Conservation (phyloP, 176 grass and related monocot genomes). For the Olyra latifolia region DNA sequence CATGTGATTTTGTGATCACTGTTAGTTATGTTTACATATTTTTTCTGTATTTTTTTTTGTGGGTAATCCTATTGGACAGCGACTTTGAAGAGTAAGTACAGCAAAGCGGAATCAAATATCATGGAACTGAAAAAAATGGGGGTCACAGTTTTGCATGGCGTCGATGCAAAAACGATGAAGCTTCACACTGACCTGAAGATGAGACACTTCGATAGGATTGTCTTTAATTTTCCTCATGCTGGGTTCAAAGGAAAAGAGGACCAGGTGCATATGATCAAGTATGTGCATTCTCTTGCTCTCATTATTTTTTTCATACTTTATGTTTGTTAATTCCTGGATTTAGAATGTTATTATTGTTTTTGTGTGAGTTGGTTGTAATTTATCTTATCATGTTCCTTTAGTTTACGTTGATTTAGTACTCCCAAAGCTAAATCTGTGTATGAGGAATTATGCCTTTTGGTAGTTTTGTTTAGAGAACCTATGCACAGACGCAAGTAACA, state of each 20-base stretch:
- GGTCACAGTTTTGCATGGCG: conserved; percentile 33
- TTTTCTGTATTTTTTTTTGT: conserved; percentile 19
- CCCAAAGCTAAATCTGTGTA: not conserved
- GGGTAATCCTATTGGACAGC: conserved; percentile 3
- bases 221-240: conserved; percentile 78
- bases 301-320: not conserved
- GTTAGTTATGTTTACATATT: conserved; percentile 6
- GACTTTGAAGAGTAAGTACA: conserved; percentile 38
- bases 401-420: not conserved
- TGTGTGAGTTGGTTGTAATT: not conserved
- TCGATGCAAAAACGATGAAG: conserved; percentile 50
- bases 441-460: not conserved
- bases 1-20: not conserved
- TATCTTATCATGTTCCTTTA: not conserved
- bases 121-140: conserved; percentile 35
- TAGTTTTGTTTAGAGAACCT: not conserved
- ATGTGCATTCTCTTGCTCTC: conserved; percentile 13
- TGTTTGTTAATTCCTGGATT: not conserved
- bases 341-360: not conserved
- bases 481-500: not conserved
- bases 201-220: conserved; percentile 54
- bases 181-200: conserved; percentile 42
- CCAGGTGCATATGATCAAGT: conserved; percentile 46
- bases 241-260: conserved; percentile 59
- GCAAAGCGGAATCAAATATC: conserved; percentile 44